These are phyloP conservation scores for Ambrosiella beaveri DNA, from an alignment of 2,329 filamentous ascomycete species.

Conservation along the genomic window DNA sequence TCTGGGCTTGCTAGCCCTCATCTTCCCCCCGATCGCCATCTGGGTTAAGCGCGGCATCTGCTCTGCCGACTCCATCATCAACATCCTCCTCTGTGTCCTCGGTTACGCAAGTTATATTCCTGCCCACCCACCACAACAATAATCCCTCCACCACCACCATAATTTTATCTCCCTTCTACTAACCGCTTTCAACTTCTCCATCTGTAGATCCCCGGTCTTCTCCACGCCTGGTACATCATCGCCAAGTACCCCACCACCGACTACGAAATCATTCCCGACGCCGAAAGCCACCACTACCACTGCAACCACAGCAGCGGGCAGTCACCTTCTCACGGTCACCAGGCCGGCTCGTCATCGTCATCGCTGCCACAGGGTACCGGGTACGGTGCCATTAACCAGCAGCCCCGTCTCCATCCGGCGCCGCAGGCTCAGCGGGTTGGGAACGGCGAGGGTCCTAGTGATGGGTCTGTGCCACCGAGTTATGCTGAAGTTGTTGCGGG, in stretches of 20 bases:
- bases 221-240: conserved; percentile 98
- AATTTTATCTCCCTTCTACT: background rate
- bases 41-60: conserved; percentile 96
- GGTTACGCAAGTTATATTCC: conserved; percentile 36
- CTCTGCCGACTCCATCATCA: conserved; percentile 82
- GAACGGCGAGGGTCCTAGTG: conserved; percentile 24
- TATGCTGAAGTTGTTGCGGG: conserved; percentile 83
- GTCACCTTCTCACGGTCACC: background rate
- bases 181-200: background rate
- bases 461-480: conserved; percentile 50
- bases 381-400: conserved; percentile 31
- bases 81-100: conserved; percentile 72
- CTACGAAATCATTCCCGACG: conserved; percentile 46
- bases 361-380: conserved; percentile 17
- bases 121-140: background rate
- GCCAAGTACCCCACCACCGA: conserved; percentile 65
- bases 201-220: conserved; percentile 55
- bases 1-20: conserved; percentile 43
- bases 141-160: background rate
- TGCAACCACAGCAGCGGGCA: conserved; percentile 25
- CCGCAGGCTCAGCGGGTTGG: conserved; percentile 1
- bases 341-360: conserved; percentile 14
- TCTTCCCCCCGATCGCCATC: conserved; percentile 55
- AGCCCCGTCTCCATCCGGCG: conserved; percentile 18
- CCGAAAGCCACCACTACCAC: conserved; percentile 48